A percentile compares a stretch with the other conserved stretches of the same genome.
Evolutionary conservation across 371 early-diverging fungal genomes (phyloP).

Genomic region (Sporodiniella umbellata): DNA sequence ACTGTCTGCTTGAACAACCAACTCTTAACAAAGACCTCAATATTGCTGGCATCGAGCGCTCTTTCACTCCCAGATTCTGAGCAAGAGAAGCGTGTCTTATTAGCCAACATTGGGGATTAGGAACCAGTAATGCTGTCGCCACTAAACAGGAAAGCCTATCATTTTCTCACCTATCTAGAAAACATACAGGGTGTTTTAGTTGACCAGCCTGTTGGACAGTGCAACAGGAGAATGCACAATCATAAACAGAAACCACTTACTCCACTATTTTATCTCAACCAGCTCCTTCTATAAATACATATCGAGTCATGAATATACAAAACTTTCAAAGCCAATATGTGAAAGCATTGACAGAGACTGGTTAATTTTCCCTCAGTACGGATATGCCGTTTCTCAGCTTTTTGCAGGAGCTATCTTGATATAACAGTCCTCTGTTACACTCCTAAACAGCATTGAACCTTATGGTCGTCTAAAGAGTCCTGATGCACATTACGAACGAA

Average conservation of each 20-base stretch:
- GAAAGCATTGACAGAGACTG: slow-evolving; percentile 14
- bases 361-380: slow-evolving; percentile 7
- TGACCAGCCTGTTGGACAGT: slow-evolving; percentile 7
- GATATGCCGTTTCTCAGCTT: slow-evolving; percentile 14
- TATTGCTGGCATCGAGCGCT: slow-evolving; percentile 11
- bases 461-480: slow-evolving; percentile 15
- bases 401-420: slow-evolving; percentile 13
- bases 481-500: slow-evolving; percentile 15
- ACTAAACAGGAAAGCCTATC: not conserved
- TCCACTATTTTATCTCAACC: not conserved
- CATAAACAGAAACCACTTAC: slow-evolving; percentile 3
- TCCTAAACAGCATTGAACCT: slow-evolving; percentile 12
- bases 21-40: not conserved
- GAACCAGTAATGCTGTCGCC: slow-evolving; percentile 3
- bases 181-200: slow-evolving; percentile 57
- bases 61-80: slow-evolving; percentile 9
- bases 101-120: slow-evolving; percentile 8
- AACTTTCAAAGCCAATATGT: slow-evolving; percentile 8
- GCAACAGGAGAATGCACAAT: not conserved
- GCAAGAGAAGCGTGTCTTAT: slow-evolving; percentile 6
- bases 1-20: too few species aligned
- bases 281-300: slow-evolving; percentile 5
- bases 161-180: slow-evolving; percentile 8
- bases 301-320: slow-evolving; percentile 10
- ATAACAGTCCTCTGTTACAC: slow-evolving; percentile 6